Conservation (phyloP, 257 asterid species). For the Orobanche coerulescens region DNA sequence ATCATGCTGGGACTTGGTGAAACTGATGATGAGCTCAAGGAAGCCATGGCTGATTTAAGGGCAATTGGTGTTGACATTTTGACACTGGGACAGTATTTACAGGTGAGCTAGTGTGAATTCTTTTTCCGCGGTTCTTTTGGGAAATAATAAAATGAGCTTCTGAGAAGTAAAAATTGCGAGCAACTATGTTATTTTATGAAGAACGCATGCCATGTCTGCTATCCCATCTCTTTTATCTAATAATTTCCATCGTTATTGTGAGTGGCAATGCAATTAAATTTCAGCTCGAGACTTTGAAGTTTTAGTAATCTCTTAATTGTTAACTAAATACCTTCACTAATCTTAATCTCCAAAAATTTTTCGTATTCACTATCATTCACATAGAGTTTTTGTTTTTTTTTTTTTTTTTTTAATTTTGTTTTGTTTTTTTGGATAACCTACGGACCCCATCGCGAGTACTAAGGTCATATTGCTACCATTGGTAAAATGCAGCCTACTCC, state of each 20-base stretch:
- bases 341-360: background rate
- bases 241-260: background rate
- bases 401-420: too few species aligned
- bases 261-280: background rate
- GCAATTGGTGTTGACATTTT: conserved; percentile 83
- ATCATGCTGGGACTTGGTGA: conserved; percentile 98
- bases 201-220: background rate
- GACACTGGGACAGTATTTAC: conserved; percentile 91
- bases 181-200: background rate
- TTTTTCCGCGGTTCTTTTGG: background rate
- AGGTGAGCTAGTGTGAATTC: conserved; percentile 40
- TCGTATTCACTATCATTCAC: background rate
- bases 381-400: too few species aligned
- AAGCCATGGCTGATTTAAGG: conserved; percentile 87
- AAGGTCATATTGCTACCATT: conserved; percentile 3
- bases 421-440: background rate
- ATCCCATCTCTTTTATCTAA: background rate
- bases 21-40: conserved; percentile 82
- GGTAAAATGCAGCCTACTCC: conserved; percentile 80
- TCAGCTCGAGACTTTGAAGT: conserved; percentile 2
- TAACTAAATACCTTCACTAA: background rate
- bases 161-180: background rate
- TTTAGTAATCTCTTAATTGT: background rate
- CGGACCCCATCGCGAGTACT: background rate
- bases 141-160: background rate